Percentiles rank a stretch among this genome's conserved stretches.
These are phyloP conservation scores for Desmodesmus armatus DNA, from an alignment of 139 green algal genomes.

Conservation along the genomic window DNA sequence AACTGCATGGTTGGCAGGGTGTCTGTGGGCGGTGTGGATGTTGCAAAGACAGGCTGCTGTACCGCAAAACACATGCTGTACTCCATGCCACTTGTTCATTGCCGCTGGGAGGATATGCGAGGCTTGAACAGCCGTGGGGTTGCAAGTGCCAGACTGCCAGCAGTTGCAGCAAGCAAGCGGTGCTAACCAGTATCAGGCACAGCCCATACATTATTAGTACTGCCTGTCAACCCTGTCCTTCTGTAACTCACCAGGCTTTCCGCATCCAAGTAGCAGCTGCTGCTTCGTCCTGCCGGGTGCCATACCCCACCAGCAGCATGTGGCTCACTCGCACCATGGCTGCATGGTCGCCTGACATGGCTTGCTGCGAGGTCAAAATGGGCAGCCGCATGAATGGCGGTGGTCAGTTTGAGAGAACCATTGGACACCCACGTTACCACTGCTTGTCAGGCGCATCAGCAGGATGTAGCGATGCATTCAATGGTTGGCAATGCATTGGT, in stretches of 20 bases:
- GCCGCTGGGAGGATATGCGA: too few relatives aligned
- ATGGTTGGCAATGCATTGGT: background rate
- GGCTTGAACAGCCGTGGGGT: background rate
- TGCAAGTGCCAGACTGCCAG: background rate
- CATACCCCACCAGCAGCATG: constrained; percentile 58
- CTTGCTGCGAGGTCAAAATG: constrained; percentile 13
- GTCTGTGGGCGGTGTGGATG: too few relatives aligned
- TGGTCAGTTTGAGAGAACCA: background rate
- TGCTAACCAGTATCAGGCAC: background rate
- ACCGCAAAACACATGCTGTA: background rate
- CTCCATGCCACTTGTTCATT: background rate
- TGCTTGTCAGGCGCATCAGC: background rate
- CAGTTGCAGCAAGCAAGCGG: background rate
- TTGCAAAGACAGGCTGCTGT: background rate
- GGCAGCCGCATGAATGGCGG: background rate
- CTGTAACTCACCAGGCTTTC: constrained; percentile 48
- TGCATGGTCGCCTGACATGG: constrained; percentile 43
- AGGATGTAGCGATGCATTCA: background rate
- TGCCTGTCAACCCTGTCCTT: background rate
- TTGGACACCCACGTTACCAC: background rate
- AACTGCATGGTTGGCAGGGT: background rate
- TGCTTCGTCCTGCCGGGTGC: constrained; percentile 18
- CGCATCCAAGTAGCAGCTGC: constrained; percentile 51
- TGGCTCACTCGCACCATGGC: constrained; percentile 48
- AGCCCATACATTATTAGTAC: background rate